These are phyloP conservation scores for Penicillium flavigenum DNA, from an alignment of 495 filamentous ascomycete genomes.

Conservation along the genomic window DNA sequence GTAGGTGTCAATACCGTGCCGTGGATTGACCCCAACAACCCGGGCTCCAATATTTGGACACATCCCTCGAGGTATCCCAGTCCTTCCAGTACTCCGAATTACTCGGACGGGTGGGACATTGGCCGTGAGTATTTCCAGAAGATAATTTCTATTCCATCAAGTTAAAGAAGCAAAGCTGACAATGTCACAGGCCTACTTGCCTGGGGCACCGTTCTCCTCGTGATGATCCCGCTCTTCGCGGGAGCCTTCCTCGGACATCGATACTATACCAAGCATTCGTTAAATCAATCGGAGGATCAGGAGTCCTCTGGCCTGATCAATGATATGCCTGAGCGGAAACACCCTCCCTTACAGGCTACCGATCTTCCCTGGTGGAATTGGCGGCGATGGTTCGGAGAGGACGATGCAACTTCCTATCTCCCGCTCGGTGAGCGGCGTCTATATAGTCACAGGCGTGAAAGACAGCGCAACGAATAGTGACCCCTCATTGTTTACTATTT, in stretches of 20 bases:
- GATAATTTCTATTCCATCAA: background rate
- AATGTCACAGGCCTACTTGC: constrained; percentile 14
- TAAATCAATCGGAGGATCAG: constrained; percentile 14
- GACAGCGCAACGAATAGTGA: constrained; percentile 11
- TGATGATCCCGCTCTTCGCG: constrained; percentile 11
- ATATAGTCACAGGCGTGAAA: constrained; percentile 12
- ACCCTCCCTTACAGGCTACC: background rate
- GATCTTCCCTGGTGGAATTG: constrained; percentile 40
- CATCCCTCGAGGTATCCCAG: constrained; percentile 23
- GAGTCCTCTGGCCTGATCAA: constrained; percentile 29
- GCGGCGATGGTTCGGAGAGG: constrained; percentile 30
- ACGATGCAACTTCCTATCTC: constrained; percentile 30
- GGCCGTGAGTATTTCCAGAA: constrained; percentile 14
- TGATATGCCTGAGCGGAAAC: constrained; percentile 22
- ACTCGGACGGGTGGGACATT: constrained; percentile 10
- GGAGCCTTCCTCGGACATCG: constrained; percentile 18
- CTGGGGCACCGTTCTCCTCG: constrained; percentile 16
- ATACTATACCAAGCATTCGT: constrained; percentile 15
- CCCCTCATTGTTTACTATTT: constrained; percentile 3
- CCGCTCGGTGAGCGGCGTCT: constrained; percentile 31
- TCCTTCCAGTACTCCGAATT: background rate
- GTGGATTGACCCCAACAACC: constrained; percentile 39
- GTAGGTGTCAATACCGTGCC: constrained; percentile 43
- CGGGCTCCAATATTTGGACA: constrained; percentile 21
- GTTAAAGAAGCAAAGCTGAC: background rate